Base-by-base conservation (phyloP, 2,329 filamentous ascomycete genomes). In the Diaporthe vaccinii region DNA sequence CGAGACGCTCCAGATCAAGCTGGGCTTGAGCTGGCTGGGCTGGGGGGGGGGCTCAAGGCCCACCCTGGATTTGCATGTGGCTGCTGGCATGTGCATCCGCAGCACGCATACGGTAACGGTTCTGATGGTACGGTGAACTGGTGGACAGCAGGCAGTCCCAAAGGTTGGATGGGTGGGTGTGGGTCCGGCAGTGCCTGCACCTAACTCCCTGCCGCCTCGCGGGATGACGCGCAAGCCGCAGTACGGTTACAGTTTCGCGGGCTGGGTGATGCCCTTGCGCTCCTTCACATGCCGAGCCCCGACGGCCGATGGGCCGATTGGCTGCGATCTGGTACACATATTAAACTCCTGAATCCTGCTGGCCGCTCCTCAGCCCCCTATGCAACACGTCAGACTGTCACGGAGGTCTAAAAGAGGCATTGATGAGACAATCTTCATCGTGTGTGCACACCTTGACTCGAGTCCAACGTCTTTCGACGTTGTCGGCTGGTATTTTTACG, bases 161-260 rank as follows among this genome's bases (percentile, higher is more conserved):
- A 22, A 22, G 59, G 14, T 22, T n/a, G 41, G 25, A 15, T 67
- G 62, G 20, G 65, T 69, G 65, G 65, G 65, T 55, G 65, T 69
- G 65, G 65, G 65, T 55, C 65, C 65, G 65, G 65, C 65, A 69
- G 34, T 69, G 65, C 34, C 28, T 34, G 34, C 65, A 28, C 31
- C 46, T 39, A 36, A 46, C 46, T 25, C 22, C 46, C 65, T 55
- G 49, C 65, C 31, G 46, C 22, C 14, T 36, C 22, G 46, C 65
- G 65, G 65, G 65, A 69, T 69, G 65, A 69, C 65, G 65, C 65
- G 49, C 65, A 69, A 55, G 65, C 46, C 49, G 46, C 46, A 39
- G 46, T 25, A 41, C n/a, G 46, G 31, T 68, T 39, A 36, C 46
- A 68, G 20, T 53, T n/a, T 68, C 31, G 4, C 25, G 15, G 61